Evolutionary conservation across 805 yeast genomes (phyloP), one percentile per base, ranked within the genome.

Genomic region (Schizosaccharomyces pombe): DNA sequence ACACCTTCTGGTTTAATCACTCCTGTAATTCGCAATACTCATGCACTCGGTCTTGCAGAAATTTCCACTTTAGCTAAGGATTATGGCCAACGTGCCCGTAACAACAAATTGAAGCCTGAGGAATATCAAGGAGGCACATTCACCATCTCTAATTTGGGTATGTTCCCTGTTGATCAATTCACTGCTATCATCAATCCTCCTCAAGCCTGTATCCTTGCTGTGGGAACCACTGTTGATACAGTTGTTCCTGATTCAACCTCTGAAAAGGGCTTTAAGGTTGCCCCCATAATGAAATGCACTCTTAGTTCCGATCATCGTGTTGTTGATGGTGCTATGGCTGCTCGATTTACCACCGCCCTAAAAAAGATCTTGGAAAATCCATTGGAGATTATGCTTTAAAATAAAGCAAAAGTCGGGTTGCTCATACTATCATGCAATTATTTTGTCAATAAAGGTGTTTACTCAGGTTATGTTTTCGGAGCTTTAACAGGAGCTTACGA

Each of bases 91-190:
- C 85, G 91, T 71, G 99, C 99, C 58, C 86, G 89, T 71, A 85
- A 75, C 57, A 86, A 85, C 71, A 91, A 89, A 75, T 79, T 91
- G 68, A 66, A 71, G 60, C 99, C 99, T 59, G 94, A 85, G 69
- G 98, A 91, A 73, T 91, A 83, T 80, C 95, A 85, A 76, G 99
- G 99, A 64, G 99, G 99, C 66, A 87, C 98, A 62, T 85, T 91
- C 69, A 86, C 96, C 68, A 89, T 91, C 65, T 91, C 97, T 60
- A 91, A 91, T 81, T 75, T 91, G 75, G 99, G 99, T 67, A 91
- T 91, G 98, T 91, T 91, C 79, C 97, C 98, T 55, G 96, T 89
- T 52, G 75, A 79, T 60, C 65, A 82, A 67, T 91, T 91, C 79
- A 89, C 98, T 31, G 89, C 98, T 37, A 91, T 91, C 70, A 80